These are phyloP conservation scores for Trichoderma atrobrunneum DNA, from an alignment of 2,329 filamentous ascomycete species.

Conservation along the genomic window DNA sequence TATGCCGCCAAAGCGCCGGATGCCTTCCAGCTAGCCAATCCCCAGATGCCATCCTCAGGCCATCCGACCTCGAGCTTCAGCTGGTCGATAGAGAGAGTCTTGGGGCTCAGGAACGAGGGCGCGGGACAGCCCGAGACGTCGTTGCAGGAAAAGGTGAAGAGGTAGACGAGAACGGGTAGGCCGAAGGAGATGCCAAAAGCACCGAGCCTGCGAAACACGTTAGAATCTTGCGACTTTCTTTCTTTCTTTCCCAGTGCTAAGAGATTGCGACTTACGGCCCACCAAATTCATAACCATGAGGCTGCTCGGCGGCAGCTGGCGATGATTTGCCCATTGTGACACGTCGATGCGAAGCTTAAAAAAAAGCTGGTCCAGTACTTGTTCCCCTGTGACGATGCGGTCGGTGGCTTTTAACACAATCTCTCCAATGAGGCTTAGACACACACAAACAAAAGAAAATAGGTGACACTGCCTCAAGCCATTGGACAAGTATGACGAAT, in stretches of 20 bases:
- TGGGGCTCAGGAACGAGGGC: slow-evolving; percentile 72
- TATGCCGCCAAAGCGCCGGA: slow-evolving; percentile 72
- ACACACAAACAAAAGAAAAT: not conserved
- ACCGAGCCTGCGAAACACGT: slow-evolving; percentile 56
- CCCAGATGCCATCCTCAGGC: slow-evolving; percentile 67
- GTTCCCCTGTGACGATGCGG: not conserved
- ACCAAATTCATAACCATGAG: slow-evolving; percentile 51
- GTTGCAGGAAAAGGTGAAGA: slow-evolving; percentile 84
- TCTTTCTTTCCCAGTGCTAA: not conserved
- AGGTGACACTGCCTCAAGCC: slow-evolving; percentile 17
- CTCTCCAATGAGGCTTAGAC: not conserved
- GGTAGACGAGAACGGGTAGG: slow-evolving; percentile 74
- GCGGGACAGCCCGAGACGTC: slow-evolving; percentile 88
- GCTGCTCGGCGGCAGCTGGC: slow-evolving; percentile 22
- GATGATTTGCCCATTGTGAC: slow-evolving; percentile 33
- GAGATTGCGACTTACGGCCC: slow-evolving; percentile 44
- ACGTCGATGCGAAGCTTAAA: not conserved
- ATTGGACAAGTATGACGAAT: slow-evolving; percentile 8
- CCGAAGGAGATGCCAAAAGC: slow-evolving; percentile 75
- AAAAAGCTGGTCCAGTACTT: not conserved
- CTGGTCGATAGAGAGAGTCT: slow-evolving; percentile 65
- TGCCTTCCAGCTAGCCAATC: slow-evolving; percentile 67
- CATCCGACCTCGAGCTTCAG: slow-evolving; percentile 81
- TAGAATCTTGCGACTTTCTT: not conserved
- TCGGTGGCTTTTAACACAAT: not conserved